Evolutionary conservation across 1,284 basidiomycete species (phyloP).

Genomic region (Lentinula novae-zelandiae): DNA sequence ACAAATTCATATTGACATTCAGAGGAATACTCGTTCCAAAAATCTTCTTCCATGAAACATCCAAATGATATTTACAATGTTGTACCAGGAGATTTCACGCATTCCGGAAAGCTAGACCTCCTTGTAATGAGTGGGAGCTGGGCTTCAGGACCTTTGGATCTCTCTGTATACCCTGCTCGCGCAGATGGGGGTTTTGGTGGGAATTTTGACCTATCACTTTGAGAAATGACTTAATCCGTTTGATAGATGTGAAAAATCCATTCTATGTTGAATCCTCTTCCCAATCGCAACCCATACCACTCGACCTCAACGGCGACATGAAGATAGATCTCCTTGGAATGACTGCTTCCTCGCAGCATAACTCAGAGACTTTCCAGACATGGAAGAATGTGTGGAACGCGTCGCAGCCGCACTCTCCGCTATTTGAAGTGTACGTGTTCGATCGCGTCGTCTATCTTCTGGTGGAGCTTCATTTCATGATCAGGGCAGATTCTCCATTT

Average conservation of each 20-base stretch:
- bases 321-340: constrained; percentile 85
- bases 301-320: constrained; percentile 88
- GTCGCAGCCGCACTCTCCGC: constrained; percentile 41
- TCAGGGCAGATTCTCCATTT: constrained; percentile 58
- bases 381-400: constrained; percentile 80
- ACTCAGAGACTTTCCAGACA: constrained; percentile 46
- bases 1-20: background rate
- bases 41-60: constrained; percentile 56
- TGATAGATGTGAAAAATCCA: constrained; percentile 36
- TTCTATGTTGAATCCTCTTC: constrained; percentile 62
- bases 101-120: constrained; percentile 87
- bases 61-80: constrained; percentile 65
- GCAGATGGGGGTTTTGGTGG: constrained; percentile 67
- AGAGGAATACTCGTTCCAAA: constrained; percentile 63
- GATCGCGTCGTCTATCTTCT: background rate
- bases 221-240: background rate
- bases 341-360: constrained; percentile 37
- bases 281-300: constrained; percentile 76
- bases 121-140: constrained; percentile 76
- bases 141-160: constrained; percentile 47
- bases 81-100: constrained; percentile 90
- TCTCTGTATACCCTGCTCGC: constrained; percentile 66
- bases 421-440: constrained; percentile 59
- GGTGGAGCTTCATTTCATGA: background rate
- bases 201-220: constrained; percentile 20